Conservation (phyloP, 164 flowering plant genomes). For the Paratinospora sagittata region DNA sequence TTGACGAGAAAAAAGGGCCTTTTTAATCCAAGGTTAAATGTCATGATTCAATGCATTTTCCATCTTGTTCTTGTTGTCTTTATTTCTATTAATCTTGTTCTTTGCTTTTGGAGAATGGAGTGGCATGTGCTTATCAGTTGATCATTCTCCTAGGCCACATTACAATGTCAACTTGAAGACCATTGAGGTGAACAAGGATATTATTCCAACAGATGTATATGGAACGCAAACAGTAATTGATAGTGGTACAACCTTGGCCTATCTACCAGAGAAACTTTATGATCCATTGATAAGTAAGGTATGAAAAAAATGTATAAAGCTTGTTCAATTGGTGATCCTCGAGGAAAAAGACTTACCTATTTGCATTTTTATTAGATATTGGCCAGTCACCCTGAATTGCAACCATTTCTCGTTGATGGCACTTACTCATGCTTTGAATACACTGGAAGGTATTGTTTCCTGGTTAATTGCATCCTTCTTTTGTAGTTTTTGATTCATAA, state of each 20-base stretch:
- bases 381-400: slow-evolving; percentile 42
- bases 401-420: slow-evolving; percentile 39
- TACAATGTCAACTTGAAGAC: slow-evolving; percentile 73
- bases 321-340: too few species aligned
- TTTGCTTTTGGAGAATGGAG: slow-evolving; percentile 12
- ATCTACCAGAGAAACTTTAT: slow-evolving; percentile 59
- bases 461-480: background rate
- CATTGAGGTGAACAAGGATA: slow-evolving; percentile 63
- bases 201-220: slow-evolving; percentile 57
- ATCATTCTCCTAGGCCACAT: slow-evolving; percentile 56
- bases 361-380: slow-evolving; percentile 50
- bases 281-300: slow-evolving; percentile 42
- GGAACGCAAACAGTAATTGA: slow-evolving; percentile 71
- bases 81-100: slow-evolving; percentile 6
- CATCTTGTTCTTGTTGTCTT: background rate
- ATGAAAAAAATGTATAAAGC: too few species aligned
- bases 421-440: slow-evolving; percentile 59
- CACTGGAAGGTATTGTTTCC: slow-evolving; percentile 44
- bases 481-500: too few species aligned
- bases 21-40: too few species aligned
- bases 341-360: too few species aligned
- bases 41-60: background rate
- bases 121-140: slow-evolving; percentile 25
- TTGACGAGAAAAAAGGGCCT: background rate
- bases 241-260: slow-evolving; percentile 92